Conservation (phyloP, 768 basidiomycete genomes). For the Serendipita vermifera region DNA sequence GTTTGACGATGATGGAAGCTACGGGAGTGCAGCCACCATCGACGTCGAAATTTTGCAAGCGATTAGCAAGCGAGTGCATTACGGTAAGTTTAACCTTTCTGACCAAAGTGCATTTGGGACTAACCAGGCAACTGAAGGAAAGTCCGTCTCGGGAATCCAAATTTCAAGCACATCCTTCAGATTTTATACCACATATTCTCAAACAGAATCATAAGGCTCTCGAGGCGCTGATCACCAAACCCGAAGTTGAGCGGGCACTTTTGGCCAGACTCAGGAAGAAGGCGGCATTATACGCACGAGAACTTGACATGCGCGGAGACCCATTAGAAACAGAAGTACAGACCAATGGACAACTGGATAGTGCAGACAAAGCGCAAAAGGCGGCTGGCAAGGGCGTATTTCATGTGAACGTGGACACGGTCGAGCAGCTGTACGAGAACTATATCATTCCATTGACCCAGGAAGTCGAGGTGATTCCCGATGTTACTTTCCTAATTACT, state of each 20-base stretch:
- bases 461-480: conserved; percentile 78
- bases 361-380: not conserved
- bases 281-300: conserved; percentile 60
- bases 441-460: conserved; percentile 97
- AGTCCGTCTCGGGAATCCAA: conserved; percentile 99
- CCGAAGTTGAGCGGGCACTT: conserved; percentile 81
- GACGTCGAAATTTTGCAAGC: conserved; percentile 96
- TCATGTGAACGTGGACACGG: conserved; percentile 72
- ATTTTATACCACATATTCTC: conserved; percentile 86
- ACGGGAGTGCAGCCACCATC: conserved; percentile 87
- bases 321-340: no score
- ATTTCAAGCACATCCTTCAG: conserved; percentile 71
- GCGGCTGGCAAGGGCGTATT: conserved; percentile 22
- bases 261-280: conserved; percentile 79
- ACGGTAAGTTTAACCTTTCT: conserved; percentile 46
- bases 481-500: not conserved
- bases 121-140: no score
- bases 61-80: conserved; percentile 97
- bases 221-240: conserved; percentile 87
- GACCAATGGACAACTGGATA: conserved; percentile 3
- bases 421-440: conserved; percentile 86
- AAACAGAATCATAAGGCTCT: conserved; percentile 64
- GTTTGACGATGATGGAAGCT: conserved; percentile 90
- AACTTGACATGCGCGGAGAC: conserved; percentile 60
- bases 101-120: no score